phyloP scores from a whole-genome alignment of 805 yeast genomes.

The Martiniozyma abietophila region DNA sequence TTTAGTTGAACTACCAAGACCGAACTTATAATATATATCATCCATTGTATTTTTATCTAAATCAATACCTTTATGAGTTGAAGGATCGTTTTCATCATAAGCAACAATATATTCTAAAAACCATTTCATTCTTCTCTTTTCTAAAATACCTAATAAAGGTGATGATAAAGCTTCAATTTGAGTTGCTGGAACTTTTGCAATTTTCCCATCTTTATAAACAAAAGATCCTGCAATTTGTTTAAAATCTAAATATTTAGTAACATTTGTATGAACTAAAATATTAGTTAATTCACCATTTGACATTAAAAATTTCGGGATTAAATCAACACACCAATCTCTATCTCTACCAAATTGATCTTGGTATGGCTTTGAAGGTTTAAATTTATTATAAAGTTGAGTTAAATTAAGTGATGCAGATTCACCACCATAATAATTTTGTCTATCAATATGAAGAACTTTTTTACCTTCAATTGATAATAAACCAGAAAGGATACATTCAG shows the following conservation, averaged over 20 bases:
- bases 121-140: conserved; percentile 88
- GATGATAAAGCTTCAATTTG: conserved; percentile 87
- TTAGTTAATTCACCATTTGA: conserved; percentile 96
- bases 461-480: conserved; percentile 95
- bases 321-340: conserved; percentile 96
- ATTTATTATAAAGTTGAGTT: conserved; percentile 66
- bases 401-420: conserved; percentile 81
- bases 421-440: conserved; percentile 94
- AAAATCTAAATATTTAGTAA: conserved; percentile 90
- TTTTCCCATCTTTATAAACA: conserved; percentile 81
- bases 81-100: conserved; percentile 66
- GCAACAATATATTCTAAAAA: conserved; percentile 81
- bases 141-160: conserved; percentile 91
- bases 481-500: conserved; percentile 94
- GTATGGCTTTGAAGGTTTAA: conserved; percentile 72
- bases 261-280: conserved; percentile 91
- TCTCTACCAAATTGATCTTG: conserved; percentile 75
- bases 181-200: conserved; percentile 91
- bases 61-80: conserved; percentile 81
- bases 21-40: conserved; percentile 80
- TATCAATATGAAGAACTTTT: conserved; percentile 92
- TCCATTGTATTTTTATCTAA: conserved; percentile 86
- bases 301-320: conserved; percentile 95
- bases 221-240: conserved; percentile 94
- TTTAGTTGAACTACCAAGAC: conserved; percentile 85